Evolutionary conservation across 2,329 filamentous ascomycete genomes (phyloP), one percentile per base, ranked within the genome.

Genomic region (Xylariaceae sp.): DNA sequence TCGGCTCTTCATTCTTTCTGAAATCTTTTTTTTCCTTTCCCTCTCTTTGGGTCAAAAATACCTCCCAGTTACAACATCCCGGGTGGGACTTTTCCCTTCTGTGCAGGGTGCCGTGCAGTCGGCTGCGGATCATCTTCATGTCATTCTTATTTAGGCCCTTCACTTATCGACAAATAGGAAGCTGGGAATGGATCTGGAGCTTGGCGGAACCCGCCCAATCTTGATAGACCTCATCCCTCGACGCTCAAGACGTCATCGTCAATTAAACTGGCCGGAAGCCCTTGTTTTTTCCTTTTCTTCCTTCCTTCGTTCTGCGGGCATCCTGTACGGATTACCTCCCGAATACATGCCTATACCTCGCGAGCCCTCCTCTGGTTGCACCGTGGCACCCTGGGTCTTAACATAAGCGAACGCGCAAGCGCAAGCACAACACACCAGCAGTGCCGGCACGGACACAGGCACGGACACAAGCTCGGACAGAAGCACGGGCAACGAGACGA

Each of bases 201-300:
- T 34, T 49, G 51, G 55, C 47, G 58, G 51, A 45, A 51, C 53
- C 58, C 49, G 30, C 23, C 49, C 48, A 44, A 54, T 51, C 60
- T 54, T 7, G 30, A 61, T 61, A 54, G 23, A 30, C 23, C 23
- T 59, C 58, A 44, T n/a, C 58, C 54, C 23, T 17, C 49, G 61
- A 34, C 48, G 18, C 39, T 10, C 23, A 53, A 63, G 56, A 63
- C 61, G 61, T 63, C 61, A 63, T 63, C 44, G 48, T 34, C 49
- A 57, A 60, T 49, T 51, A 30, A 30, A 30, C 23, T 30, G 23
- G 23, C 23, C 23, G 23, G 23, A 30, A 30, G 23, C 23, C 23
- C 23, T 30, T 30, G 23, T 30, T 30, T 30, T 30, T 30, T 30
- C 23, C 23, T 30, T 30, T 30, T 30, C 23, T 30, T 30, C 23